Conservation (phyloP, 164 flowering plant species). For the Hamamelis virginiana region DNA sequence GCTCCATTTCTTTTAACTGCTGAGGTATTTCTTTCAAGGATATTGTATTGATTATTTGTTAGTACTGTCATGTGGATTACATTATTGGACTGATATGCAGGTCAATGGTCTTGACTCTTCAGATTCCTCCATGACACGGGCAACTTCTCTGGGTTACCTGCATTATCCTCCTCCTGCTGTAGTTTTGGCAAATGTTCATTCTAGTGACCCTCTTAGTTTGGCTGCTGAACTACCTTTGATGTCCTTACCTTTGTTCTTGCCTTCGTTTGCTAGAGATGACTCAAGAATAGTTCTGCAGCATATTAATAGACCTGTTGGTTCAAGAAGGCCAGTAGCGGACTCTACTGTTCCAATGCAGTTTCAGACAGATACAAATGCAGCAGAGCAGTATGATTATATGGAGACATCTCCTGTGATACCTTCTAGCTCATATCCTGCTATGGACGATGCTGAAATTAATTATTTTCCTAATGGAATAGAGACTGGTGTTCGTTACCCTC, state of each 20-base stretch:
- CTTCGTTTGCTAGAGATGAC: conserved; percentile 52
- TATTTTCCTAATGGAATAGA: conserved; percentile 27
- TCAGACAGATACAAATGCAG: conserved; percentile 48
- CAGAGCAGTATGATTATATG: conserved; percentile 59
- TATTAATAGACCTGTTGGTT: conserved; percentile 29
- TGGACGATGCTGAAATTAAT: conserved; percentile 34
- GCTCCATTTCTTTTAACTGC: conserved; percentile 93
- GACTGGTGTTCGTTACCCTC: conserved; percentile 1
- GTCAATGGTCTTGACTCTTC: conserved; percentile 89
- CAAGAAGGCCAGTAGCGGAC: conserved; percentile 34
- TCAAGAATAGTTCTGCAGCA: conserved; percentile 40
- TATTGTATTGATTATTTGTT: conserved; percentile 8
- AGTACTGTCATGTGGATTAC: conserved; percentile 10
- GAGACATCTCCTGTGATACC: conserved; percentile 56
- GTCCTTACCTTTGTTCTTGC: conserved; percentile 65
- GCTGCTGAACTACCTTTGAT: conserved; percentile 49
- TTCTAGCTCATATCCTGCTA: conserved; percentile 35
- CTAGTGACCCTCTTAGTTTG: conserved; percentile 36
- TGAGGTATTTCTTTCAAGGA: conserved; percentile 49
- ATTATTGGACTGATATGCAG: conserved; percentile 37
- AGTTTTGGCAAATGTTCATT: conserved; percentile 61
- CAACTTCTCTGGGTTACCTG: conserved; percentile 78
- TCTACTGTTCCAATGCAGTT: conserved; percentile 55
- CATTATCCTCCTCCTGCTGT: conserved; percentile 88
- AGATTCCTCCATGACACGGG: conserved; percentile 79